Evolutionary conservation across 2,329 filamentous ascomycete species (phyloP).

Genomic region (Colletotrichum cereale): DNA sequence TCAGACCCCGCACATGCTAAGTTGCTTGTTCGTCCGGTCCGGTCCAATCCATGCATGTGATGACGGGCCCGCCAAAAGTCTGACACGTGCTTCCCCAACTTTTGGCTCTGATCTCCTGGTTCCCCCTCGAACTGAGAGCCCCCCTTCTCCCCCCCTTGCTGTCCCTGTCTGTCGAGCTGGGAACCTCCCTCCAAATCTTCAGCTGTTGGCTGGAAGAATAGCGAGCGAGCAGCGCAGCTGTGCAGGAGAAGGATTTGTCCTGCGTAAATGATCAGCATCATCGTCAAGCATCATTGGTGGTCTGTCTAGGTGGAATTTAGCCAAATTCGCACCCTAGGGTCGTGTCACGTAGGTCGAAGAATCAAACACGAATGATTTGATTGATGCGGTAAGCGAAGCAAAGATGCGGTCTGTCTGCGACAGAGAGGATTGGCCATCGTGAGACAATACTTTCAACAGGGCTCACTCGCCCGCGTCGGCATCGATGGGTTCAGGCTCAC

Average conservation of each 20-base stretch:
- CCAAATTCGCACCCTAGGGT: not conserved
- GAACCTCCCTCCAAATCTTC: not conserved
- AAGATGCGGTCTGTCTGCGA: slow-evolving; percentile 24
- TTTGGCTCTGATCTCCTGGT: slow-evolving; percentile 26
- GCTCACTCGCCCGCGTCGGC: not conserved
- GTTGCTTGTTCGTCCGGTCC: slow-evolving; percentile 37
- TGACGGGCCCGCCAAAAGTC: slow-evolving; percentile 30
- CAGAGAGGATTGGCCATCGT: slow-evolving; percentile 11
- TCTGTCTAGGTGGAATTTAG: not conserved
- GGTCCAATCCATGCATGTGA: slow-evolving; percentile 38
- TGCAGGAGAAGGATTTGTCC: slow-evolving; percentile 9
- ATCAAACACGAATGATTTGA: not conserved
- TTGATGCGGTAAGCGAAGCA: slow-evolving; percentile 4
- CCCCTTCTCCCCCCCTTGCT: not conserved
- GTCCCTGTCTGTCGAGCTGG: not conserved
- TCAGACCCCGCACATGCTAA: slow-evolving; percentile 20
- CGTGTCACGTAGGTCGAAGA: not conserved
- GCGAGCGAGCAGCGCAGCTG: not conserved
- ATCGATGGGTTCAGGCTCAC: not conserved
- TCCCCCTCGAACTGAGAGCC: not conserved
- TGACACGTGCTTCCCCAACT: slow-evolving; percentile 41
- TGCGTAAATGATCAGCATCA: slow-evolving; percentile 4
- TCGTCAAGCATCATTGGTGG: not conserved
- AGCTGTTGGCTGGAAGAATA: not conserved
- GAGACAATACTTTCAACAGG: slow-evolving; percentile 5